Base-by-base conservation (phyloP, 768 basidiomycete genomes). In the Suillus placidus region DNA sequence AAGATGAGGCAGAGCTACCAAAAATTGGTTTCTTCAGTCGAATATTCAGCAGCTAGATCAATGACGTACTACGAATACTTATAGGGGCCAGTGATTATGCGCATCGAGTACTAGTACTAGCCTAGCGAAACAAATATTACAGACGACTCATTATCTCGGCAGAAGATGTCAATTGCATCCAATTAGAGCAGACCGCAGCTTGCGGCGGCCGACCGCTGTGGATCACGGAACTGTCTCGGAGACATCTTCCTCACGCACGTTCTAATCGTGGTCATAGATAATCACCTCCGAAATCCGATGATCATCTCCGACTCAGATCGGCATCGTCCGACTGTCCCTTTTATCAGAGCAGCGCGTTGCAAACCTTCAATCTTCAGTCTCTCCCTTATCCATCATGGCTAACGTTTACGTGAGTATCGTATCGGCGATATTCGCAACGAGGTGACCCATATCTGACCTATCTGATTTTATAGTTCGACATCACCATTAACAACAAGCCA, bases 401-500 rank as follows among this genome's bases (percentile, higher is more conserved):
- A 64, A 70, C 66, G 63, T 62, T 65, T 70, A 63, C 63, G 70
- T 70, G 60, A 68, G 69, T 70, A 5, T 47, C 26, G 6, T 45
- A 60, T 56, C 32, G 34, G 23, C 20, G n/a, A 45, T 52, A 23
- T 35, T 30, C 6, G n/a, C 32, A 20, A 55, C 32, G 10, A 43
- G 35, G 14, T 32, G 20, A 35, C 35, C 32, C 43, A 30, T 55
- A 37, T 64, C 43, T 64, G 54, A 66, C 57, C 52, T 63, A 60
- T 30, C 26, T 66, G 54, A 63, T 63, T 52, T 67, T 64, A 57
- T 67, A 92, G 91, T 93, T 93, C 72, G 88, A 92, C 69, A 85
- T 93, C 74, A 58, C 75, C 26, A 83, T 91, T 73, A 73, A 76
- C 74, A 70, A 61, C 64, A 7, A 75, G 51, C 62, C 74, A 0